A percentile compares a stretch with the other conserved stretches of the same genome.
phyloP scores from a whole-genome alignment of 768 basidiomycete genomes.

The Serendipita indica region DNA sequence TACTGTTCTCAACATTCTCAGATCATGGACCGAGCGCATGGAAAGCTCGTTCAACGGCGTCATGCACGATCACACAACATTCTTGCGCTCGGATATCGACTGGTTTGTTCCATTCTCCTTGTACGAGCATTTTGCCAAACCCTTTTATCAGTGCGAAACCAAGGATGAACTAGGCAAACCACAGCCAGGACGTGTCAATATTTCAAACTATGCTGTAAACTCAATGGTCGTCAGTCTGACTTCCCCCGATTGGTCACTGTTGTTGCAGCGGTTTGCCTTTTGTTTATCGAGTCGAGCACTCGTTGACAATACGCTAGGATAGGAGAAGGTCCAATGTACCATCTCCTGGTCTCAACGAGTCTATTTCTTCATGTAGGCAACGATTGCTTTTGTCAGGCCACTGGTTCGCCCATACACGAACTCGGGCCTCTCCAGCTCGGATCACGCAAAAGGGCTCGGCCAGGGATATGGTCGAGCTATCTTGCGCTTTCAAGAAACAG shows the following conservation, averaged over 20 bases:
- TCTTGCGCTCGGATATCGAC: constrained; percentile 49
- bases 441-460: constrained; percentile 6
- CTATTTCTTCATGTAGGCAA: constrained; percentile 70
- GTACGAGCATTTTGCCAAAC: background rate
- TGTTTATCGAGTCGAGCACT: background rate
- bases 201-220: constrained; percentile 53
- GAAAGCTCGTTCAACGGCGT: constrained; percentile 10
- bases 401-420: constrained; percentile 52
- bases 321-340: constrained; percentile 60
- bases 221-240: constrained; percentile 57
- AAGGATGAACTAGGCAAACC: constrained; percentile 28
- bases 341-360: constrained; percentile 60
- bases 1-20: background rate
- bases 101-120: constrained; percentile 28
- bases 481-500: constrained; percentile 10
- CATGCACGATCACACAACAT: constrained; percentile 35
- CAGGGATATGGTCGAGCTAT: background rate
- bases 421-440: constrained; percentile 20
- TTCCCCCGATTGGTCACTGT: constrained; percentile 46
- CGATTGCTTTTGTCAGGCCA: constrained; percentile 69
- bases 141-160: constrained; percentile 19
- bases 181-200: constrained; percentile 27
- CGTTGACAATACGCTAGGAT: constrained; percentile 32
- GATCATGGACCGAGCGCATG: constrained; percentile 13
- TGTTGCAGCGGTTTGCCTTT: constrained; percentile 40